phyloP scores from a whole-genome alignment of 2,329 filamentous ascomycete genomes.

The Thielaviopsis musarum region DNA sequence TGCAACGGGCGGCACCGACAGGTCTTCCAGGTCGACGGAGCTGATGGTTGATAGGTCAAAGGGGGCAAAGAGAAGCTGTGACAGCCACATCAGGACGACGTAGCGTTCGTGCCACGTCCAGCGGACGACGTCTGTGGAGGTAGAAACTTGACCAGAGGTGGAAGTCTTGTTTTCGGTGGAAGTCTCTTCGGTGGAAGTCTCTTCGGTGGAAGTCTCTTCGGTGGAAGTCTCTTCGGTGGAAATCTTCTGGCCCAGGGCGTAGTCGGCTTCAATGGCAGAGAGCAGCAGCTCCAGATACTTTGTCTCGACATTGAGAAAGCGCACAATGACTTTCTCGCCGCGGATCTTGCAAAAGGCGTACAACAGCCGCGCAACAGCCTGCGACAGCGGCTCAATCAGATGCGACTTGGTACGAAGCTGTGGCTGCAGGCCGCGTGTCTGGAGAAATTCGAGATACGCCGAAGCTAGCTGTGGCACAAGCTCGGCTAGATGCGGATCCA shows the following conservation, averaged over 20 bases:
- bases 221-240: constrained; percentile 1
- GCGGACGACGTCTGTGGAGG: too few species aligned
- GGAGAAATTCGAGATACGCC: constrained; percentile 55
- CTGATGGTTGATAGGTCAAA: constrained; percentile 87
- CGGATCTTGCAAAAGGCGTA: constrained; percentile 91
- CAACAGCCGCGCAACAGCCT: constrained; percentile 61
- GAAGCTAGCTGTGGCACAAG: constrained; percentile 60
- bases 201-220: constrained; percentile 12
- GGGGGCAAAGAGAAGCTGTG: constrained; percentile 65
- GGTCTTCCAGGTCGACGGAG: constrained; percentile 32
- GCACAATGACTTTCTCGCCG: constrained; percentile 79
- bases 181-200: too few species aligned
- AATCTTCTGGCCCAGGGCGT: constrained; percentile 15
- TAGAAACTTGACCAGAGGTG: too few species aligned
- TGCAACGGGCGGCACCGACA: constrained; percentile 24
- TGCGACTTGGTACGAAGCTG: constrained; percentile 19
- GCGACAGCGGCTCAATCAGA: constrained; percentile 39
- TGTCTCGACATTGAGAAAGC: constrained; percentile 82
- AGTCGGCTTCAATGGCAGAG: constrained; percentile 49
- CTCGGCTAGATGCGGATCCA: constrained; percentile 65
- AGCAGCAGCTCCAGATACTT: constrained; percentile 69
- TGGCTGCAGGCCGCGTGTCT: constrained; percentile 24
- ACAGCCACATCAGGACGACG: constrained; percentile 73
- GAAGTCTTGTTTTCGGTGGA: too few species aligned
- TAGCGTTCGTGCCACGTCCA: constrained; percentile 83